A percentile compares a stretch with the other conserved stretches of the same genome.
These are phyloP conservation scores for Talaromyces pinophilus DNA, from an alignment of 2,329 filamentous ascomycete species.

Conservation along the genomic window DNA sequence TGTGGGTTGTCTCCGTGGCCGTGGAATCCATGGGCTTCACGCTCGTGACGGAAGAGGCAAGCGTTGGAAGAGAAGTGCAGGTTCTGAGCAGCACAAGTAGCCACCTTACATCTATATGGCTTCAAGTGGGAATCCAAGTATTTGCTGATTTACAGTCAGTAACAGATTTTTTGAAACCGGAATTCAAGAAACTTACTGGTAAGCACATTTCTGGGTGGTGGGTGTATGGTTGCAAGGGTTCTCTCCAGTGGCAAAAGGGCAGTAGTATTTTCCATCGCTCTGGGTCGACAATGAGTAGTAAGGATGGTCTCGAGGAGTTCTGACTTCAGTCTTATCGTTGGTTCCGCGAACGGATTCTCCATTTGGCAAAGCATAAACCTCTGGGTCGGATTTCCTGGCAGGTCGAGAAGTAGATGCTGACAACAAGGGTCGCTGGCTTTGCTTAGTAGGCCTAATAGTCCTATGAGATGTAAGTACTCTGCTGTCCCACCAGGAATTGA, in stretches of 20 bases:
- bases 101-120: slow-evolving; percentile 90
- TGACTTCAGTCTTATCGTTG: slow-evolving; percentile 42
- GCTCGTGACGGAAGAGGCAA: slow-evolving; percentile 89
- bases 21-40: slow-evolving; percentile 93
- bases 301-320: slow-evolving; percentile 45
- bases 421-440: slow-evolving; percentile 40
- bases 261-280: slow-evolving; percentile 83
- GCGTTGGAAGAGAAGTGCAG: slow-evolving; percentile 96
- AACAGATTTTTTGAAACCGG: slow-evolving; percentile 25
- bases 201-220: slow-evolving; percentile 98
- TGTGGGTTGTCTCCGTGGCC: slow-evolving; percentile 92
- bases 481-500: neutral
- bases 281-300: slow-evolving; percentile 47
- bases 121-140: slow-evolving; percentile 96
- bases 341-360: slow-evolving; percentile 38
- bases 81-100: slow-evolving; percentile 77
- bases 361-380: slow-evolving; percentile 40
- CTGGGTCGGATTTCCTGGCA: slow-evolving; percentile 39
- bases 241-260: slow-evolving; percentile 72
- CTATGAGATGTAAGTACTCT: slow-evolving; percentile 29
- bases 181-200: slow-evolving; percentile 70
- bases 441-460: slow-evolving; percentile 44
- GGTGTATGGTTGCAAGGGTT: slow-evolving; percentile 83
- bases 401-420: slow-evolving; percentile 36
- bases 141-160: slow-evolving; percentile 63